A percentile compares a stretch with the other conserved stretches of the same genome.
Conservation (phyloP, 1,139 yeast species). For the Tardiomyces blankii region DNA sequence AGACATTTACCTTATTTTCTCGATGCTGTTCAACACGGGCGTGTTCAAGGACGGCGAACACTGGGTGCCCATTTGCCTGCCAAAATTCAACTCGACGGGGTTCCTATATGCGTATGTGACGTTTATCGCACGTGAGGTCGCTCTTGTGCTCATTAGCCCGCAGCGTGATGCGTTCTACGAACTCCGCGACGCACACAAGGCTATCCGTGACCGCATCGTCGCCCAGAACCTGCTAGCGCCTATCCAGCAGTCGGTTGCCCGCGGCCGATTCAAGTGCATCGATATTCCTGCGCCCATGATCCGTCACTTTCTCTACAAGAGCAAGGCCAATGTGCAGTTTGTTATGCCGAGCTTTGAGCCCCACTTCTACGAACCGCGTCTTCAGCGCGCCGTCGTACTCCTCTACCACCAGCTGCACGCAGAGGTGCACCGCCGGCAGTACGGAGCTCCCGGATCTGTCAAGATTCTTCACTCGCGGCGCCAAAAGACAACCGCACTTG, state of each 20-base stretch:
- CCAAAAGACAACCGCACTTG: conserved; percentile 36
- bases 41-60: conserved; percentile 49
- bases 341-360: conserved; percentile 33
- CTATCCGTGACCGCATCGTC: conserved; percentile 36
- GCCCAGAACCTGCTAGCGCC: conserved; percentile 26
- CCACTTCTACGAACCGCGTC: conserved; percentile 18
- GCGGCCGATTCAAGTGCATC: conserved; percentile 33
- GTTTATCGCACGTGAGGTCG: conserved; percentile 41
- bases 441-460: conserved; percentile 14
- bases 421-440: conserved; percentile 17
- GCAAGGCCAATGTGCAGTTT: conserved; percentile 51
- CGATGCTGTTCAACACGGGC: conserved; percentile 45
- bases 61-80: conserved; percentile 91
- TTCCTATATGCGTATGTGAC: conserved; percentile 74
- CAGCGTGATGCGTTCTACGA: conserved; percentile 74
- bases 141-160: conserved; percentile 67
- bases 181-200: conserved; percentile 49
- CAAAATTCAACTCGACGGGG: conserved; percentile 81
- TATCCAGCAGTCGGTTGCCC: conserved; percentile 28
- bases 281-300: conserved; percentile 53
- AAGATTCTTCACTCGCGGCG: conserved; percentile 23
- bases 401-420: conserved; percentile 35
- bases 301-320: conserved; percentile 72
- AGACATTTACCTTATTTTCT: conserved; percentile 53
- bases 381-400: conserved; percentile 27